Evolutionary conservation across 768 basidiomycete species (phyloP).

Genomic region (Mycena floridula): DNA sequence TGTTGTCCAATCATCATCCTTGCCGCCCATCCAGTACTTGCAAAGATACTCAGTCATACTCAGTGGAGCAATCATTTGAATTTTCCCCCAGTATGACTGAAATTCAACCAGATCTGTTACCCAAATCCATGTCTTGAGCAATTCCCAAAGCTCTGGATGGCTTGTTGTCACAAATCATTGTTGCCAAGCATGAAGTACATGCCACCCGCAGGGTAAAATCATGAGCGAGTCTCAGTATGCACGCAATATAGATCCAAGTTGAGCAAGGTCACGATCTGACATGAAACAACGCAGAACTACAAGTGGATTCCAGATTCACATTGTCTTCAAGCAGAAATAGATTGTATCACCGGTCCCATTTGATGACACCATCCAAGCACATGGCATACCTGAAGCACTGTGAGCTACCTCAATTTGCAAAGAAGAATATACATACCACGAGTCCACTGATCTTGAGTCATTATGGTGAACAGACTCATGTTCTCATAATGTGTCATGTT

Average conservation of each 20-base stretch:
- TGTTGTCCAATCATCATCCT: neutral
- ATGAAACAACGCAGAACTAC: neutral
- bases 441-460: neutral
- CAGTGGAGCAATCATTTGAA: neutral
- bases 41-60: neutral
- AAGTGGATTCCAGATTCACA: neutral
- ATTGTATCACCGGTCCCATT: neutral
- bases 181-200: neutral
- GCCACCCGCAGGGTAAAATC: neutral
- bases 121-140: neutral
- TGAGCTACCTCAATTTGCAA: neutral
- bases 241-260: neutral
- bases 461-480: conserved; percentile 3
- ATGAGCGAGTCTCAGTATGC: neutral
- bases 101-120: neutral
- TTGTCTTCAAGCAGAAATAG: neutral
- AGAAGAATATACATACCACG: neutral
- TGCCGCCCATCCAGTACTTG: neutral
- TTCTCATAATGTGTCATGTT: conserved; percentile 5
- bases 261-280: neutral
- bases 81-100: neutral
- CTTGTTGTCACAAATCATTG: neutral
- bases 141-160: neutral
- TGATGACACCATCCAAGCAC: neutral
- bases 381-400: neutral